phyloP scores from a whole-genome alignment of 441 rosid species.

The Euphorbia schlechtendalii region DNA sequence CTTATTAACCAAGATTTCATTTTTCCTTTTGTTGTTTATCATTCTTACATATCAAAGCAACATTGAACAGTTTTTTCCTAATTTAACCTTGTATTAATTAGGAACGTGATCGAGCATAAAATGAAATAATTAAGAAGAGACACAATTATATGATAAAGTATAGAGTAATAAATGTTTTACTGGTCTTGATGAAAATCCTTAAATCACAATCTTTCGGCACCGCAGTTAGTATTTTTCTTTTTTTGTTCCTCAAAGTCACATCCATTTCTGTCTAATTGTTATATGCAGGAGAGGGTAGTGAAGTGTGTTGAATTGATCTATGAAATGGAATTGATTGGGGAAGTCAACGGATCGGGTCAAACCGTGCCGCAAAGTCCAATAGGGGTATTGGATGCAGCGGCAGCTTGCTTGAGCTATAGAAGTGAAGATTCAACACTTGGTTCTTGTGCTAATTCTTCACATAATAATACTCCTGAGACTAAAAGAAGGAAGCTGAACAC shows the following conservation, averaged over 20 bases:
- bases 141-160: too few relatives aligned
- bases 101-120: too few relatives aligned
- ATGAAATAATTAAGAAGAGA: too few relatives aligned
- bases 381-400: conserved; percentile 54
- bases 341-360: conserved; percentile 19
- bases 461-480: conserved; percentile 28
- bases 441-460: conserved; percentile 38
- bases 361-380: conserved; percentile 58
- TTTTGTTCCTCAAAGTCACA: conserved; percentile 17
- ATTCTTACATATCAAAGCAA: too few relatives aligned
- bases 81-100: too few relatives aligned
- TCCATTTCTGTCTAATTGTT: conserved; percentile 17
- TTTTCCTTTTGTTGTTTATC: too few relatives aligned
- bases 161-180: too few relatives aligned
- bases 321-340: conserved; percentile 30
- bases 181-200: too few relatives aligned
- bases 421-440: conserved; percentile 42
- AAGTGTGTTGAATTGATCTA: conserved; percentile 36
- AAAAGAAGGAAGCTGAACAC: conserved; percentile 46
- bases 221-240: too few relatives aligned
- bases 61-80: too few relatives aligned
- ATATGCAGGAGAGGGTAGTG: conserved; percentile 45
- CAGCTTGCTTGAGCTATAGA: conserved; percentile 64
- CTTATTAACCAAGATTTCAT: too few relatives aligned
- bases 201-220: too few relatives aligned